A percentile compares a stretch with the other conserved stretches of the same genome.
These are phyloP conservation scores for Neostapfia colusana DNA, from an alignment of 176 grass and related monocot genomes.

Conservation along the genomic window DNA sequence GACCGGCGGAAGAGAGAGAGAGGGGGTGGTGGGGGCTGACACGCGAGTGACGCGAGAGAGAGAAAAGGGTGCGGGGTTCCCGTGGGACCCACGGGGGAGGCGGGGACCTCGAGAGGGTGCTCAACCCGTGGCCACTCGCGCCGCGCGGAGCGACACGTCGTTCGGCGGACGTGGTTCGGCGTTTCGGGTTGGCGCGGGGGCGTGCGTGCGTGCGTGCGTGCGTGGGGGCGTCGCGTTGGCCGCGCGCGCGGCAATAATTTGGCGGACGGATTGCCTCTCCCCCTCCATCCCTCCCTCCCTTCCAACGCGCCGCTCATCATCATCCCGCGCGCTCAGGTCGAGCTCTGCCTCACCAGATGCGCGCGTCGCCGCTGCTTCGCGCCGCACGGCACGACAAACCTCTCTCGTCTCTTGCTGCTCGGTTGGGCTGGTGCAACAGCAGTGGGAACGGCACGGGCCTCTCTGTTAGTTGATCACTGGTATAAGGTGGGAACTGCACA, in stretches of 20 bases:
- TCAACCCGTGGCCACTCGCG: background rate
- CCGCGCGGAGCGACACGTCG: conserved; percentile 25
- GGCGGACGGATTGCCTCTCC: background rate
- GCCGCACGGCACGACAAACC: background rate
- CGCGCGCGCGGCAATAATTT: conserved; percentile 29
- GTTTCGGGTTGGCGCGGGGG: background rate
- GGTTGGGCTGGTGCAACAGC: background rate
- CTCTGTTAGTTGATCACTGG: too few relatives aligned
- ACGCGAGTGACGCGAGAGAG: conserved; percentile 17
- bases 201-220: too few relatives aligned
- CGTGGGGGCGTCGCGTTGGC: conserved; percentile 7
- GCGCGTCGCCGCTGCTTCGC: background rate
- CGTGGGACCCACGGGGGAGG: background rate
- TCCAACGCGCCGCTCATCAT: background rate
- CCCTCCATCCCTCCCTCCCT: background rate
- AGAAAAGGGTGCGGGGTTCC: background rate
- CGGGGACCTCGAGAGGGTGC: background rate
- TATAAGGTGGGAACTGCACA: too few relatives aligned
- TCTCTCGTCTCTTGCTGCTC: background rate
- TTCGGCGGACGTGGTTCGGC: background rate
- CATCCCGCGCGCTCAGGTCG: background rate
- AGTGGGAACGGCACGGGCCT: background rate
- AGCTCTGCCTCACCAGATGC: background rate
- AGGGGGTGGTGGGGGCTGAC: background rate
- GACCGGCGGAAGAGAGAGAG: background rate